Base-by-base conservation (phyloP, 495 filamentous ascomycete species). In the Elasticomyces elasticus region DNA sequence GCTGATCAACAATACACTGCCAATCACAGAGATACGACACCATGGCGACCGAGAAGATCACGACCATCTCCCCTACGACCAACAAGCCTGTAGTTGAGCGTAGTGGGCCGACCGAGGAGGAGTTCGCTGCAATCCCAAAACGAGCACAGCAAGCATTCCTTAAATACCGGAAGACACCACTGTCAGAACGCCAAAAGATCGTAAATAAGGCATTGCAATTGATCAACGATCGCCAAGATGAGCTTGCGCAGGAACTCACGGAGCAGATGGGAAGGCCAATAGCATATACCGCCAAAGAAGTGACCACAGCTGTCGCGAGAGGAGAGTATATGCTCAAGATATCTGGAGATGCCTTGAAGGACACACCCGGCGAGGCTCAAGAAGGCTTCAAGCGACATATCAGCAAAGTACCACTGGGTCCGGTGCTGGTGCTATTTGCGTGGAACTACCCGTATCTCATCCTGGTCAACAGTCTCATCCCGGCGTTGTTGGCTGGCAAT, bases 371-470 rank as follows among this genome's bases (percentile, higher is more conserved):
- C 0, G 87, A 94, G 61, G 68, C 77, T 0, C 85, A 96, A 67
- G 79, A 83, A 54, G 89, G 89, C 0, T 94, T 94, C 75, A 89
- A 83, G 71, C 74, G 91, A 27, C 94, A 83, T 64, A 92, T 95
- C 67, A 81, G 82, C 61, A 91, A 92, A 63, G 79, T 84, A 13
- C 86, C 90, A 0, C 76, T 95, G 31, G 90, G 90, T 6, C 84
- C 87, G 5, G 84, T 87, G 25, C 72, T 95, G 49, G 77, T 94
- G 60, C 78, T 96, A 52, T 95, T 96, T 70, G 86, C 90, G 12
- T 96, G 90, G 90, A 96, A 96, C 67, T 96, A 96, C 64, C 90
- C 90, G 12, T 96, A 94, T 62, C 73, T 96, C 42, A 91, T 90
- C 60, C 76, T 94, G 5, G 81, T 95, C 62, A 96, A 96, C 70